Evolutionary conservation across 306 rosid species (phyloP).

Genomic region (Dicorynia guianensis): DNA sequence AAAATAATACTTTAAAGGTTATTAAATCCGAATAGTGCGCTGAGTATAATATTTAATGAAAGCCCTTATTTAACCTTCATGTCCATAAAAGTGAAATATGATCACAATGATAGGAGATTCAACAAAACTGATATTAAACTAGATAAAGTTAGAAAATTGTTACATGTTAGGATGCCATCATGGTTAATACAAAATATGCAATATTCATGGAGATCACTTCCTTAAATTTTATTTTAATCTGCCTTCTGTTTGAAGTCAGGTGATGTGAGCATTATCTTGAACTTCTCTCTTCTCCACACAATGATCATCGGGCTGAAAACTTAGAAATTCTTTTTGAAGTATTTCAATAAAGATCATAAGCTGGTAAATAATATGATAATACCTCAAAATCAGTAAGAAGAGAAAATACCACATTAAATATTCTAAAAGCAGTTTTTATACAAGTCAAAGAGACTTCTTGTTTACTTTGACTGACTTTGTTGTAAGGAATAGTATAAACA

Average conservation of each 20-base stretch:
- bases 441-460: too few species aligned
- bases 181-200: neutral
- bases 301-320: neutral
- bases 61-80: neutral
- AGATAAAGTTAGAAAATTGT: neutral
- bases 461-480: too few species aligned
- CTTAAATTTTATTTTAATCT: neutral
- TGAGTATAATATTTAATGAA: constrained; percentile 18
- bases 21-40: neutral
- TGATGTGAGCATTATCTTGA: neutral
- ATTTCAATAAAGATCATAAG: too few species aligned
- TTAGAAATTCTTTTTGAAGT: too few species aligned
- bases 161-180: neutral
- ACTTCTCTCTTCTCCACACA: neutral
- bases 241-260: neutral
- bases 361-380: too few species aligned
- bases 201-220: neutral
- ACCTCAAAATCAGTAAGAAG: too few species aligned
- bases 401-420: too few species aligned
- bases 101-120: constrained; percentile 9
- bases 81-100: neutral
- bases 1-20: neutral
- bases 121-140: neutral
- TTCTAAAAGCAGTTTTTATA: too few species aligned
- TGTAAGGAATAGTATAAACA: too few species aligned